These are phyloP conservation scores for Monosporozyma siamensis DNA, from an alignment of 805 yeast genomes.

Conservation along the genomic window DNA sequence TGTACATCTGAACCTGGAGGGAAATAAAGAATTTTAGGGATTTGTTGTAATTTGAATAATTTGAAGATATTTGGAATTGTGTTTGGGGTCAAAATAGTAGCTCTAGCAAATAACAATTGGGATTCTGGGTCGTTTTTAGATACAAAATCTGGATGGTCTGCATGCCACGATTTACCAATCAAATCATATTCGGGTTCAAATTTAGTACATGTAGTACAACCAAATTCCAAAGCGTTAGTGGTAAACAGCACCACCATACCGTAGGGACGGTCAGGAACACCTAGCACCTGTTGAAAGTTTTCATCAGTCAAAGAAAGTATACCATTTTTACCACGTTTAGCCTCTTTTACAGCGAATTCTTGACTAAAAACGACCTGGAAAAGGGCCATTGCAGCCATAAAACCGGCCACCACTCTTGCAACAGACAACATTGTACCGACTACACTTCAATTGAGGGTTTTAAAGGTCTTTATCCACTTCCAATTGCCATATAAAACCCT, in stretches of 20 bases:
- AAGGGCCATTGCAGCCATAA: constrained; percentile 1
- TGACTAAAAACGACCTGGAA: constrained; percentile 3
- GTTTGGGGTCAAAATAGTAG: constrained; percentile 58
- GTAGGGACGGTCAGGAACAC: constrained; percentile 49
- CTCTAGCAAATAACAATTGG: constrained; percentile 54
- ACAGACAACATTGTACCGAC: neutral
- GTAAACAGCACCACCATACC: constrained; percentile 63
- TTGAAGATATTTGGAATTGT: constrained; percentile 38
- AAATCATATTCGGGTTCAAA: constrained; percentile 55
- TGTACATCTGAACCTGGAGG: constrained; percentile 39
- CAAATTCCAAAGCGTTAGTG: constrained; percentile 62
- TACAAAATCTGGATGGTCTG: constrained; percentile 46
- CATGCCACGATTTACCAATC: constrained; percentile 55
- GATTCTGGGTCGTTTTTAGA: constrained; percentile 12
- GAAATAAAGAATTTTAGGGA: constrained; percentile 65
- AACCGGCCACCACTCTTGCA: neutral
- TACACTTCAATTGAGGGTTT: no score
- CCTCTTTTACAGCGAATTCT: constrained; percentile 20
- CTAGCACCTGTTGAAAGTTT: constrained; percentile 47
- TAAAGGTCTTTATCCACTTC: neutral
- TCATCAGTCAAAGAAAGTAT: constrained; percentile 46
- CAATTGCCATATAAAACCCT: neutral
- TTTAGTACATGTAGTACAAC: constrained; percentile 65
- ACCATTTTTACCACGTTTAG: constrained; percentile 25
- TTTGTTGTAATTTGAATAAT: constrained; percentile 47